Conservation (phyloP, 441 rosid genomes). For the Sinapis alba region DNA sequence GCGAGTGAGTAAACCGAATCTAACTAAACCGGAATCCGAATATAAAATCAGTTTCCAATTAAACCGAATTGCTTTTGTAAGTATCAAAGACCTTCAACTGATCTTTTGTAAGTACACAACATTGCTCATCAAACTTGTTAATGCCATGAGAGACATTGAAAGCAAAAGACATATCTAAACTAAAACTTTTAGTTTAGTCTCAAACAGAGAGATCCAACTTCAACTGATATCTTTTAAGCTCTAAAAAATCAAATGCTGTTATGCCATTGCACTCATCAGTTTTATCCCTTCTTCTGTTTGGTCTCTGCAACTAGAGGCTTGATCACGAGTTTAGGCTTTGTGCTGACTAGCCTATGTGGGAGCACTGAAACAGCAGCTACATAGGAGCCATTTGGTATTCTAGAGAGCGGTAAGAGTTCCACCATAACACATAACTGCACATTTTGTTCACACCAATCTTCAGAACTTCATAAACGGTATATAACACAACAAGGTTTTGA, state of each 20-base stretch:
- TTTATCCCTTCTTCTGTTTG: conserved; percentile 47
- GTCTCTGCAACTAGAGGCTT: conserved; percentile 60
- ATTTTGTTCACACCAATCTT: conserved; percentile 1
- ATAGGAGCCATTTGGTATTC: conserved; percentile 57
- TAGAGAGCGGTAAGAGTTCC: conserved; percentile 84
- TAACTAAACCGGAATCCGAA: too few species aligned
- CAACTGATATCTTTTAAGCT: background rate
- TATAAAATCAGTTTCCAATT: too few species aligned
- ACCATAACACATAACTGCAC: conserved; percentile 76
- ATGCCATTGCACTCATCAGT: background rate
- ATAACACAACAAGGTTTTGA: background rate
- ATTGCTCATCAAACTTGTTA: background rate
- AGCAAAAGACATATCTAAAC: conserved; percentile 4
- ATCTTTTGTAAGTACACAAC: too few species aligned
- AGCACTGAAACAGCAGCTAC: conserved; percentile 80
- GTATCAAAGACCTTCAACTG: too few species aligned
- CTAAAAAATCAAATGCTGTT: background rate
- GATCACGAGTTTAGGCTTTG: conserved; percentile 84
- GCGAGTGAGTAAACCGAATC: too few species aligned
- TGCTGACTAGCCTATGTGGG: conserved; percentile 60
- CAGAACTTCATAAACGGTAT: conserved; percentile 5
- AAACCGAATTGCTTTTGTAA: too few species aligned
- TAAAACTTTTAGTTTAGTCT: too few species aligned
- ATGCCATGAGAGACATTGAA: conserved; percentile 2
- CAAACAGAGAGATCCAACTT: conserved; percentile 23